These are phyloP conservation scores for Chlamydomonas sp. DNA, from an alignment of 139 green algal genomes.

Conservation along the genomic window DNA sequence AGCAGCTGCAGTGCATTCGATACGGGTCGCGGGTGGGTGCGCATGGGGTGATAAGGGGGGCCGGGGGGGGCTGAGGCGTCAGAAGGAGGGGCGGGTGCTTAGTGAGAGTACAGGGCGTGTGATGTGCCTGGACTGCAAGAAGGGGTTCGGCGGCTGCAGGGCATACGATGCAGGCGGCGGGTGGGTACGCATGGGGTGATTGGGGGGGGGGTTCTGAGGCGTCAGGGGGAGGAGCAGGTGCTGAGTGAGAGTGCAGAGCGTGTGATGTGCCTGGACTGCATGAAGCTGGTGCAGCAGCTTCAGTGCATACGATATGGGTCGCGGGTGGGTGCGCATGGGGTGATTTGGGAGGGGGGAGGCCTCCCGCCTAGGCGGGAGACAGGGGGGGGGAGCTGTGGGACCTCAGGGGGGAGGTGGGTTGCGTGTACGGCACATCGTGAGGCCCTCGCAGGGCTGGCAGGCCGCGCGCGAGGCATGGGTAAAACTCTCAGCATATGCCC, in stretches of 20 bases:
- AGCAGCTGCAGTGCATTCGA: slow-evolving; percentile 52
- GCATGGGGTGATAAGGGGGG: slow-evolving; percentile 19
- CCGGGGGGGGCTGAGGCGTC: too few species aligned
- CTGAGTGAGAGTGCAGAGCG: slow-evolving; percentile 65
- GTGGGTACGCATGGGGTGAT: slow-evolving; percentile 24
- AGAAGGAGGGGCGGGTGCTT: slow-evolving; percentile 50
- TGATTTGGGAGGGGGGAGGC: not conserved
- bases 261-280: slow-evolving; percentile 63
- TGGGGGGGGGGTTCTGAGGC: not conserved
- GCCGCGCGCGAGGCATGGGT: too few species aligned
- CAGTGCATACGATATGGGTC: slow-evolving; percentile 39
- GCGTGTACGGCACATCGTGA: too few species aligned
- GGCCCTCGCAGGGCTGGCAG: too few species aligned
- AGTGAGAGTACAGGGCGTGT: slow-evolving; percentile 65
- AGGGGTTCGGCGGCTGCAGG: slow-evolving; percentile 57
- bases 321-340: slow-evolving; percentile 21
- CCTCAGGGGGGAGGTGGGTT: too few species aligned
- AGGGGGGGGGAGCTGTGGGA: too few species aligned
- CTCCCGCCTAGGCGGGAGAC: too few species aligned
- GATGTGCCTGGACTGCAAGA: slow-evolving; percentile 65
- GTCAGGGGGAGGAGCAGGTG: too few species aligned
- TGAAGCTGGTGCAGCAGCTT: slow-evolving; percentile 55
- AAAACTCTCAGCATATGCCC: too few species aligned
- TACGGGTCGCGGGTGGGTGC: slow-evolving; percentile 14
- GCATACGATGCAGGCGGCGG: slow-evolving; percentile 18